These are phyloP conservation scores for Oehlia diaphana DNA, from an alignment of 192 early-diverging fungal species.

Conservation along the genomic window DNA sequence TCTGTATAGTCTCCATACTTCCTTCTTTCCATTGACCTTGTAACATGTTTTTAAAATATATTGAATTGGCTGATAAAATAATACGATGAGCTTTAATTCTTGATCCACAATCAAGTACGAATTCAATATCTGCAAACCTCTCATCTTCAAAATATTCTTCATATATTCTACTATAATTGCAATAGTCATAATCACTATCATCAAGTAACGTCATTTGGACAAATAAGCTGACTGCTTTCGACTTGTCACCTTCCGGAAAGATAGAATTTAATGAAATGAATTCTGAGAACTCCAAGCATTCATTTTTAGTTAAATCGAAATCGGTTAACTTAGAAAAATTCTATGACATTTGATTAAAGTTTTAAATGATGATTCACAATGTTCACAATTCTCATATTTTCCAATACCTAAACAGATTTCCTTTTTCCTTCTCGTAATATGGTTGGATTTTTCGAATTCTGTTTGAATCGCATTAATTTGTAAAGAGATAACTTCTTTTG, in stretches of 20 bases:
- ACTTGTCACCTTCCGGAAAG: not conserved
- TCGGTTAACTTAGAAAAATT: not conserved
- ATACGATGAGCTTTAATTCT: conserved; percentile 19
- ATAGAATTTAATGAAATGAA: not conserved
- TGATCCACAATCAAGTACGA: conserved; percentile 25
- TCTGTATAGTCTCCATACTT: not conserved
- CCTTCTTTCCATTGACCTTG: conserved; percentile 2
- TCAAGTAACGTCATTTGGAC: not conserved
- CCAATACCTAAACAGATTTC: not conserved
- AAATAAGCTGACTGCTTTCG: not conserved
- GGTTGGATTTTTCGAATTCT: not conserved
- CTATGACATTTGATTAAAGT: not conserved
- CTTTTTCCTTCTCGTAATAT: not conserved
- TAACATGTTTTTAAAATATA: conserved; percentile 24
- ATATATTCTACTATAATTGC: not conserved
- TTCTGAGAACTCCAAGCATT: not conserved
- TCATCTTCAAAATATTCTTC: conserved; percentile 14
- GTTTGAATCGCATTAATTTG: not conserved
- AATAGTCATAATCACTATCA: not conserved
- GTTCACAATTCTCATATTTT: not conserved
- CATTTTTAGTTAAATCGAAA: not conserved
- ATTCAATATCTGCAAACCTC: conserved; percentile 15
- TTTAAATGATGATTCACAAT: not conserved
- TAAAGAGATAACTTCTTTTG: not conserved
- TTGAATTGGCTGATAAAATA: not conserved